A percentile compares a stretch with the other conserved stretches of the same genome.
Conservation (phyloP, 257 asterid species). For the Anisodus acutangulus region DNA sequence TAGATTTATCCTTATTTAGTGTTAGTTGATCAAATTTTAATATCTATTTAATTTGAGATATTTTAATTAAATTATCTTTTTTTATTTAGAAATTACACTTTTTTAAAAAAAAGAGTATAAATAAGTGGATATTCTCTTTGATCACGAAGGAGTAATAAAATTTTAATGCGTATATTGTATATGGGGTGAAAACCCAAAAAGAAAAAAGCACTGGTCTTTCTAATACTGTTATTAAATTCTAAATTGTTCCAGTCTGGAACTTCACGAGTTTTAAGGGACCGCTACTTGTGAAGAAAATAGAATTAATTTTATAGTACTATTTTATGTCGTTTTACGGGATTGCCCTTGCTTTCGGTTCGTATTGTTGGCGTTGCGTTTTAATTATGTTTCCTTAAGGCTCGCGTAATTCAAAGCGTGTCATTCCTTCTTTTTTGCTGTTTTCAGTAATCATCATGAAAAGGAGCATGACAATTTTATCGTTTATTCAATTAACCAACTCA, state of each 20-base stretch:
- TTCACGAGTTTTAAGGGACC: constrained; percentile 38
- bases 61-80: too few relatives aligned
- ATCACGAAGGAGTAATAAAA: too few relatives aligned
- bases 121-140: too few relatives aligned
- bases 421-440: not conserved
- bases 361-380: constrained; percentile 37
- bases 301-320: too few relatives aligned
- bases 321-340: constrained; percentile 35
- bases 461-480: not conserved
- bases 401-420: constrained; percentile 28
- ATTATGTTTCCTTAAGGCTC: constrained; percentile 28
- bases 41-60: too few relatives aligned
- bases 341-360: constrained; percentile 62
- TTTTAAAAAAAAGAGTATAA: too few relatives aligned
- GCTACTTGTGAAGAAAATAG: too few relatives aligned
- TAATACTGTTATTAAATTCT: not conserved
- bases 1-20: too few relatives aligned
- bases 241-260: constrained; percentile 6
- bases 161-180: too few relatives aligned
- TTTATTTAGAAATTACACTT: too few relatives aligned
- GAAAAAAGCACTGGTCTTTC: constrained; percentile 20
- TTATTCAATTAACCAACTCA: not conserved
- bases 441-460: constrained; percentile 19
- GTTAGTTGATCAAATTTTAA: too few relatives aligned
- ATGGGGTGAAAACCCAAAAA: too few relatives aligned